Base-by-base conservation (phyloP, 2,329 filamentous ascomycete species). In the Coleophoma eucalyptorum region DNA sequence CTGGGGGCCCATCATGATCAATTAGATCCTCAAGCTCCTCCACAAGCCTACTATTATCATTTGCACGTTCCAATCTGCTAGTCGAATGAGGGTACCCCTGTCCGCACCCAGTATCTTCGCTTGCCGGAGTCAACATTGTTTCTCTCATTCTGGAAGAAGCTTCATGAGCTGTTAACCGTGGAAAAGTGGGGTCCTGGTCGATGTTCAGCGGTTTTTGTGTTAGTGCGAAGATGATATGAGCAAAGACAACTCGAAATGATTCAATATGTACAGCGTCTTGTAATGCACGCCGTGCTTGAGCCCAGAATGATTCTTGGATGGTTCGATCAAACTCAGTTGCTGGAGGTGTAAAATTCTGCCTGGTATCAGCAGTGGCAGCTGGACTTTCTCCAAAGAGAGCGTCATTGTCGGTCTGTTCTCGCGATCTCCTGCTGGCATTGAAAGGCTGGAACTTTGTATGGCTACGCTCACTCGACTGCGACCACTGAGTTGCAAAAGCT, bases 401-500 rank as follows among this genome's bases (percentile, higher is more conserved):
- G 26, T 26, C 42, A 16, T 21, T 12, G 13, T 10, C 26, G 16
- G 5, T 31, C 10, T 21, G 20, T 8, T 18, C 35, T 6, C 15
- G 6, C 6, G 26, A 26, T 7, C 26, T 5, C 5, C 26, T 26
- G 18, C 16, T 42, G 4, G 16, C 40, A 6, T 31, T 34, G 13
- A 45, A 18, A 37, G 50, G 46, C 20, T 35, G 34, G 21, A 45
- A 48, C 21, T 41, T 50, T 35, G 46, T 62, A 35, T 3, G 31
- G 53, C 31, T 59, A 32, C 67, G 58, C 12, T 52, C 57, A 20
- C 69, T 70, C 4, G 63, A 63, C 43, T 74, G 71, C 0, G 72
- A 65, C 73, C 77, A 79, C 54, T 80, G 77, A 1, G 76, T 73
- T 4, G 77, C 74, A 59, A 79, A 80, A 0, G 77, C 72, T 66